Conservation (phyloP, 495 filamentous ascomycete genomes). For the Talaromyces borbonicus region DNA sequence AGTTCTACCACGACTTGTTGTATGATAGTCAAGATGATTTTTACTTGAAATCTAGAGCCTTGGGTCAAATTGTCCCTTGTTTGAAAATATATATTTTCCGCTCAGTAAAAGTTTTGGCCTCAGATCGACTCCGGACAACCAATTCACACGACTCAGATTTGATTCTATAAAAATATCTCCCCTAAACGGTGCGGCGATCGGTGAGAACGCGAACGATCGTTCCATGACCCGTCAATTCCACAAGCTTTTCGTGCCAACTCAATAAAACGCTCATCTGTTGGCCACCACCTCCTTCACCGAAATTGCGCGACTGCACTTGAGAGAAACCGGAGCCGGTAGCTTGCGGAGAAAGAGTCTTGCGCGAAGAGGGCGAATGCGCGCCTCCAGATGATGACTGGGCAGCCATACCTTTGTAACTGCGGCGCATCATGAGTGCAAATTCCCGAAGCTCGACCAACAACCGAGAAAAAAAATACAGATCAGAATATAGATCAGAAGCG, state of each 20-base stretch:
- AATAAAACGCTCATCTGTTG: constrained; percentile 87
- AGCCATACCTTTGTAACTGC: constrained; percentile 86
- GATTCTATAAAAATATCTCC: constrained; percentile 13
- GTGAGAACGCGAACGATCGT: constrained; percentile 87
- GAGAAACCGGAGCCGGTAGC: constrained; percentile 65
- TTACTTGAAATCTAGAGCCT: no score
- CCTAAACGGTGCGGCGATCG: constrained; percentile 78
- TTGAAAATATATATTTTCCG: not conserved
- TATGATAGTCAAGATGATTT: not conserved
- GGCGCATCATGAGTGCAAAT: constrained; percentile 6
- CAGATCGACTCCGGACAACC: constrained; percentile 18
- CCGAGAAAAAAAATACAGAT: not conserved
- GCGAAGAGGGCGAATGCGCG: constrained; percentile 29
- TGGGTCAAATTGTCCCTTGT: not conserved
- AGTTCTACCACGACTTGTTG: not conserved
- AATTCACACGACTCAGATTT: constrained; percentile 8
- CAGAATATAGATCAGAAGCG: constrained; percentile 4
- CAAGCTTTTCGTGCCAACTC: constrained; percentile 93
- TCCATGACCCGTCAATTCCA: constrained; percentile 78
- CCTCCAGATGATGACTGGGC: constrained; percentile 23
- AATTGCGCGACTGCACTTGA: constrained; percentile 61
- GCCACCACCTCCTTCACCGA: constrained; percentile 65
- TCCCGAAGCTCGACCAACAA: not conserved
- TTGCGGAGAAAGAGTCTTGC: constrained; percentile 60
- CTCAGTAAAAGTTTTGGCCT: not conserved